Percentiles rank a stretch among this genome's conserved stretches.
Evolutionary conservation across 1,284 basidiomycete species (phyloP).

Genomic region (Cerrena zonata): DNA sequence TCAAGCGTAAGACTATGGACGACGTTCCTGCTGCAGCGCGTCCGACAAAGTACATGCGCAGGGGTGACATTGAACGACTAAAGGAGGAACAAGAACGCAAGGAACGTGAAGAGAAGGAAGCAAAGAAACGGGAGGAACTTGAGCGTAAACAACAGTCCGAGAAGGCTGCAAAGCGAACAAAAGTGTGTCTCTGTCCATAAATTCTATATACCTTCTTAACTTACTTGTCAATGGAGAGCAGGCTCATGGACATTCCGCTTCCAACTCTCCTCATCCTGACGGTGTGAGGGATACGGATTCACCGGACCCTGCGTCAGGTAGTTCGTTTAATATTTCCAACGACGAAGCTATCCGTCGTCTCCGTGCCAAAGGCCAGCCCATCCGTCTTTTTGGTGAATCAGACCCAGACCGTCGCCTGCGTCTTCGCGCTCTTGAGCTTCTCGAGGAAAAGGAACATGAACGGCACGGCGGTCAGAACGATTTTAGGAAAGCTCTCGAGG

Average conservation of each 20-base stretch:
- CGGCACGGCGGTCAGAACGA: slow-evolving; percentile 83
- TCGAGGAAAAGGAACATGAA: slow-evolving; percentile 81
- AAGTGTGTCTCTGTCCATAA: slow-evolving; percentile 36
- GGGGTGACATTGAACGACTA: slow-evolving; percentile 73
- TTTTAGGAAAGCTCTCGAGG: slow-evolving; percentile 88
- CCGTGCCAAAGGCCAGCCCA: slow-evolving; percentile 87
- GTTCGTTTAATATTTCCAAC: slow-evolving; percentile 82
- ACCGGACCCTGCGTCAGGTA: slow-evolving; percentile 45
- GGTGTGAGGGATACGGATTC: slow-evolving; percentile 23
- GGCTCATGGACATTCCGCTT: slow-evolving; percentile 32
- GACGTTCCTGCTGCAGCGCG: slow-evolving; percentile 36
- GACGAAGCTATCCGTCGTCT: slow-evolving; percentile 88
- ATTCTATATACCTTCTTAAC: slow-evolving; percentile 20
- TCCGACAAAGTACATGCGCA: slow-evolving; percentile 80
- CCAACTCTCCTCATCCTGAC: slow-evolving; percentile 37
- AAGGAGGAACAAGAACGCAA: slow-evolving; percentile 60
- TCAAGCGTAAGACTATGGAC: slow-evolving; percentile 73
- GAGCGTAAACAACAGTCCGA: slow-evolving; percentile 25
- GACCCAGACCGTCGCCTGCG: slow-evolving; percentile 90
- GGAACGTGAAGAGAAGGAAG: slow-evolving; percentile 43
- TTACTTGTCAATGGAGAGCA: slow-evolving; percentile 47
- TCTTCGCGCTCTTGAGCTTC: slow-evolving; percentile 86
- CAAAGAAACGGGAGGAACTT: slow-evolving; percentile 27
- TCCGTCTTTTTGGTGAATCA: slow-evolving; percentile 89
- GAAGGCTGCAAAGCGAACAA: slow-evolving; percentile 24